These are phyloP conservation scores for Gastrolobium bilobum DNA, from an alignment of 306 rosid species.

Conservation along the genomic window DNA sequence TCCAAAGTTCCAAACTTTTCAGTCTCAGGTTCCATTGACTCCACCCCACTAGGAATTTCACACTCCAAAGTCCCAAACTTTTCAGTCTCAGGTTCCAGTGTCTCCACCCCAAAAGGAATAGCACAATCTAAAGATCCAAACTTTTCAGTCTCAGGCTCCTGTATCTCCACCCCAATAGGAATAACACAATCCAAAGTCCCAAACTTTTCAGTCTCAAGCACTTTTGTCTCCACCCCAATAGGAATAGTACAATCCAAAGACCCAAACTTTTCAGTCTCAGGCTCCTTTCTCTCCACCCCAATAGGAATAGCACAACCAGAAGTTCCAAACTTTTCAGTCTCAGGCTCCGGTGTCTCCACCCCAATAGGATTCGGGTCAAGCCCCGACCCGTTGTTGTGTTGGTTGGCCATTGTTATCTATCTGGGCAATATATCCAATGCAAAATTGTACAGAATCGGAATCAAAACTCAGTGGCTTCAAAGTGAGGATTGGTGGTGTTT, in stretches of 20 bases:
- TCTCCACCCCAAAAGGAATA: slow-evolving; percentile 26
- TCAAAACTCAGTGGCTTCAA: slow-evolving; percentile 49
- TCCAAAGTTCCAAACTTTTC: slow-evolving; percentile 26
- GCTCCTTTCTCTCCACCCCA: slow-evolving; percentile 58
- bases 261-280: no score
- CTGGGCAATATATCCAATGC: slow-evolving; percentile 40
- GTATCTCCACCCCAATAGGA: no score
- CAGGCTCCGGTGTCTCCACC: slow-evolving; percentile 33
- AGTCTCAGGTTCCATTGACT: no score
- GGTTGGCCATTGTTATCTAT: slow-evolving; percentile 47
- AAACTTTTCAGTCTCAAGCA: no score
- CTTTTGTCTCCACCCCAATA: no score
- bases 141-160: no score
- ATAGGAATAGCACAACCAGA: slow-evolving; percentile 44
- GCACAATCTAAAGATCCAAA: no score
- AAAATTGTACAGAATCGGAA: slow-evolving; percentile 58
- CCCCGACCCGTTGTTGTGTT: slow-evolving; percentile 15
- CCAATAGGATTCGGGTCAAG: slow-evolving; percentile 34
- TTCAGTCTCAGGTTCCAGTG: slow-evolving; percentile 25
- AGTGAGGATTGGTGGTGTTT: background rate
- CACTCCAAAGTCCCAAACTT: slow-evolving; percentile 40
- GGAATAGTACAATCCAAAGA: no score
- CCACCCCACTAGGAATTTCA: slow-evolving; percentile 46
- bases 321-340: slow-evolving; percentile 40
- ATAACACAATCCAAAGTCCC: no score